Percentiles rank a stretch among this genome's conserved stretches.
phyloP scores from a whole-genome alignment of 345 rosid genomes.

The Excoecaria cochinchinensis region DNA sequence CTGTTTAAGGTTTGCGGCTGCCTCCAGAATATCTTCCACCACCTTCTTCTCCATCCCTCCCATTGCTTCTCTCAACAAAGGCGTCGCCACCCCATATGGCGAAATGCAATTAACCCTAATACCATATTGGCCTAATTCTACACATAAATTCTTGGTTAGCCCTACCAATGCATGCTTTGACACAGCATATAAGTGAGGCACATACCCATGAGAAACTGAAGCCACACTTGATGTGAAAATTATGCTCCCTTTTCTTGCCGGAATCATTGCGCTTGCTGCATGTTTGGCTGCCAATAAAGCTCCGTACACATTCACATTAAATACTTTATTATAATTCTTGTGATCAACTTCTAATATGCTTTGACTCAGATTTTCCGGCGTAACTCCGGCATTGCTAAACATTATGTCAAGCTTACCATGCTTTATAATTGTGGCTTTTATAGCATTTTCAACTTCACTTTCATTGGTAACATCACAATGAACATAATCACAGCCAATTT shows the following conservation, averaged over 20 bases:
- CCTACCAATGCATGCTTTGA: constrained; percentile 15
- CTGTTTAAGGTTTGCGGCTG: constrained; percentile 2
- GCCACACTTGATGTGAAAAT: constrained; percentile 8
- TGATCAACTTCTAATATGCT: background rate
- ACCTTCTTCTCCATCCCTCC: background rate
- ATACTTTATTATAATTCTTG: background rate
- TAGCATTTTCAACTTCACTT: background rate
- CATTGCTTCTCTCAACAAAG: background rate
- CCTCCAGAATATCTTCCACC: constrained; percentile 1
- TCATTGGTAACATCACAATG: constrained; percentile 5
- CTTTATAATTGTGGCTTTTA: background rate
- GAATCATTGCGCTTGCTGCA: constrained; percentile 3
- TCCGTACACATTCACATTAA: constrained; percentile 3
- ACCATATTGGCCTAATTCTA: background rate
- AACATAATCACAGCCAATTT: background rate
- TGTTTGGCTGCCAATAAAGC: constrained; percentile 15
- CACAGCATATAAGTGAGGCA: background rate
- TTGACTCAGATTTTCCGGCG: background rate
- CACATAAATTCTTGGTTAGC: background rate
- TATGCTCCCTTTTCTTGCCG: constrained; percentile 2
- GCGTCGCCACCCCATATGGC: background rate
- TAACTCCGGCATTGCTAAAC: background rate
- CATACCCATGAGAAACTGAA: background rate
- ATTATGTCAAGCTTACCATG: constrained; percentile 9
- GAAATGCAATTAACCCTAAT: constrained; percentile 4